Evolutionary conservation across 768 basidiomycete genomes (phyloP), one percentile per base, ranked within the genome.

Genomic region (Thelephora aurantiotincta): DNA sequence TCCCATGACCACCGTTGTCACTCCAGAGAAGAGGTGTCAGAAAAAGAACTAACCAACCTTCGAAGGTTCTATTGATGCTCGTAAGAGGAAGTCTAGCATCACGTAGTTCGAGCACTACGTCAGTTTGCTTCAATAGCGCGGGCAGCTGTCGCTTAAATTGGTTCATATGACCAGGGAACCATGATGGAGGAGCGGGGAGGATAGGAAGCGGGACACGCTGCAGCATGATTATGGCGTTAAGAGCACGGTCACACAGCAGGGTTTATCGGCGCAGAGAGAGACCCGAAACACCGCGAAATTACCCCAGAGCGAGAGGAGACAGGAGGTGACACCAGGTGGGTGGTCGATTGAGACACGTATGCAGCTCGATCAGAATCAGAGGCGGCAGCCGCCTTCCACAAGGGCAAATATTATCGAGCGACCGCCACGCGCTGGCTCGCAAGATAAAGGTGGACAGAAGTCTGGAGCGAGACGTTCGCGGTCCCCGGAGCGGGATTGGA

Each of bases 91-190:
- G 71, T 26, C 94, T 78, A 11, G 92, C 79, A 66, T 99, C 94
- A 58, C 94, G 75, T 23, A 93, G 79, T 68, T 99, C 94, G 52
- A 99, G 81, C 45, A 98, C 87, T 48, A 98, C 79, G 58, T 92
- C 84, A 33, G 88, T 89, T 51, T 80, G 79, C 30, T 80, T 75
- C 36, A 97, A 73, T 50, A 91, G 68, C 16, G 73, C 66, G 16
- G 90, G 87, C 37, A 96, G 68, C 60, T 76, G 75, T 51, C 80
- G 73, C 37, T 80, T 74, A 60, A 94, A 94, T 57, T 80, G 77
- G 64, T 78, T 82, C 92, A 96, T 97, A 65, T 97, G 92, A 33
- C 92, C 92, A 20, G 89, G 89, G 66, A 82, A 94, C 91, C 91
- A 96, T 72, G 91, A 92, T 45, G 83, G 82, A 26, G 88, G 80